These are phyloP conservation scores for Cytospora chrysosperma DNA, from an alignment of 2,329 filamentous ascomycete genomes.

Conservation along the genomic window DNA sequence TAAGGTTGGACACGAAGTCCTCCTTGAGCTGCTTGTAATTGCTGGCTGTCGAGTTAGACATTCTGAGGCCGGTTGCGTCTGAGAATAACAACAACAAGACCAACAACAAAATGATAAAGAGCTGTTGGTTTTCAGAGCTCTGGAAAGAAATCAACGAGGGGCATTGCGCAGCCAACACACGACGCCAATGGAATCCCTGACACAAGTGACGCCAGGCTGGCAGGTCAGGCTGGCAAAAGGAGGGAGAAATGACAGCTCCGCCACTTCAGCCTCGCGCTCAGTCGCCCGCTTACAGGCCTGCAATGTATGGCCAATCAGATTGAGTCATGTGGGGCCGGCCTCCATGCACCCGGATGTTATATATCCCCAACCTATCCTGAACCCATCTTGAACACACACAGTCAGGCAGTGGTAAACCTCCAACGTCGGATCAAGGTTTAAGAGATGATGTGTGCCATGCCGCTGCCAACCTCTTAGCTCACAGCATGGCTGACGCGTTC, in stretches of 20 bases:
- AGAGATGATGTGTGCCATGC: constrained; percentile 18
- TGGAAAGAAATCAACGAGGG: not conserved
- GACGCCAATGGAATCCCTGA: not conserved
- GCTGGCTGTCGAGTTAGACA: constrained; percentile 45
- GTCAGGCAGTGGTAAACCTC: no score
- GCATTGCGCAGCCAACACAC: constrained; percentile 25
- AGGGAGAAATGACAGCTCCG: constrained; percentile 23
- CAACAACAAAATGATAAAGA: constrained; percentile 1
- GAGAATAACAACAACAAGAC: constrained; percentile 9
- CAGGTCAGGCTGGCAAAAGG: no score
- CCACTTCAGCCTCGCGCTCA: constrained; percentile 23
- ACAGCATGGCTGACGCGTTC: constrained; percentile 5
- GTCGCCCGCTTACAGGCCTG: constrained; percentile 4
- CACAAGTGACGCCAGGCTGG: constrained; percentile 21
- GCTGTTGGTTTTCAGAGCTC: not conserved
- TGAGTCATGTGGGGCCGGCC: not conserved
- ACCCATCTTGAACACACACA: no score
- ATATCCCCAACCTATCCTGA: no score
- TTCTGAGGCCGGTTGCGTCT: constrained; percentile 19
- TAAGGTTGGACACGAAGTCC: constrained; percentile 89
- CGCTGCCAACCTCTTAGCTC: not conserved
- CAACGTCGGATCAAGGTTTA: constrained; percentile 4
- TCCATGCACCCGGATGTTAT: not conserved
- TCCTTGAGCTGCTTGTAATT: constrained; percentile 93
- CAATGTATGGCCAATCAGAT: not conserved